Base-by-base conservation (phyloP, 345 rosid genomes). In the Bruguiera parviflora region DNA sequence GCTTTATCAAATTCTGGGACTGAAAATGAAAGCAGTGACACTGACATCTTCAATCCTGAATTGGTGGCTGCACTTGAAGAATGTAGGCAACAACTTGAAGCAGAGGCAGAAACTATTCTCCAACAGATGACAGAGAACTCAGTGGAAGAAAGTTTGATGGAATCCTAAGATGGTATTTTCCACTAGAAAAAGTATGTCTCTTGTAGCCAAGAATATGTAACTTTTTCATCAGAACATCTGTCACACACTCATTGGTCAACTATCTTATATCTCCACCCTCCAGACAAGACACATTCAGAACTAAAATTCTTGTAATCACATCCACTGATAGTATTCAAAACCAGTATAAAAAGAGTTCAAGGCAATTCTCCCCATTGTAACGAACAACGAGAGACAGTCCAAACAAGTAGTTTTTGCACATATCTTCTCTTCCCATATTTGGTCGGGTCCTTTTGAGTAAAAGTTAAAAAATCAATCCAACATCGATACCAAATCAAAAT, bases 31-130 rank as follows among this genome's bases (percentile, higher is more conserved):
- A 27, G 68, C 59, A 63, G 11, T 8, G 69, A 71, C n/a, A 62
- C 64, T 39, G 61, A 13, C 6, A 15, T 63, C 60, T 80, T 83
- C 72, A 68, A 64, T 67, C 71, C 80, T 8, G 81, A 80, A 33
- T 61, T 83, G 57, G 78, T 80, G 57, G 81, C 67, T 39, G 76
- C 80, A 57, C 51, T 75, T 10, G 79, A 76, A 64, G 75, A 71
- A 66, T 27, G 77, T 43, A 76, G 80, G 83, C 79, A 73, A 64
- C 80, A 73, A 37, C 81, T 83, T 68, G 77, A 80, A 76, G 82
- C 39, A 35, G 86, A 83, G 61, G 84, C 82, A 55, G 81, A 80
- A 58, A 71, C 28, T 25, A 68, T 80, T 59, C 75, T 83, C 57
- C 60, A 71, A 33, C 81, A 78, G 53, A 78, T 78, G 49, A 70